Conservation (phyloP, 805 yeast species). For the Saccharomycodes ludwigii region DNA sequence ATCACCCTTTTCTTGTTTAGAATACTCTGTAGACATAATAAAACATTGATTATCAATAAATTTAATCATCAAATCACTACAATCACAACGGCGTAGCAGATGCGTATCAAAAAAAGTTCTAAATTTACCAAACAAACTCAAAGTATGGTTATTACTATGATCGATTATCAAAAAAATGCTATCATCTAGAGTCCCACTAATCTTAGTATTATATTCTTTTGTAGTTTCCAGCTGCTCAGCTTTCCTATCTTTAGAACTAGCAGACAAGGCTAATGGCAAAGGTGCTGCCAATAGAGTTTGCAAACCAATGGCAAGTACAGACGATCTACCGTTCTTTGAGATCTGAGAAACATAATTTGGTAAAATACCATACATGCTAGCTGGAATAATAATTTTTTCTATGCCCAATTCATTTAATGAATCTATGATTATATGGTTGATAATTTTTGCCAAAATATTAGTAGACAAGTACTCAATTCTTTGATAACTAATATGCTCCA, state of each 20-base stretch:
- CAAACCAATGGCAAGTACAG: too few relatives aligned
- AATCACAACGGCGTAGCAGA: conserved; percentile 1
- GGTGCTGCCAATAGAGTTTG: too few relatives aligned
- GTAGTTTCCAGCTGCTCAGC: conserved; percentile 2
- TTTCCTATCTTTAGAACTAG: too few relatives aligned
- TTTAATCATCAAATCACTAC: conserved; percentile 1
- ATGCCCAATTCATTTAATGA: conserved; percentile 22
- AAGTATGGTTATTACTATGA: not conserved
- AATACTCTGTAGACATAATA: not conserved
- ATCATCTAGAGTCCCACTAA: not conserved
- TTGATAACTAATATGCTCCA: conserved; percentile 23
- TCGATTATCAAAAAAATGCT: not conserved
- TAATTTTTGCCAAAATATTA: conserved; percentile 21
- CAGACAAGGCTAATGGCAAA: too few relatives aligned
- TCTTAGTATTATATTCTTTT: not conserved
- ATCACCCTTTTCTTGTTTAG: not conserved
- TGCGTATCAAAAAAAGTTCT: conserved; percentile 4
- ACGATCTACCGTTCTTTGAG: too few relatives aligned
- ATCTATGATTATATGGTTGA: conserved; percentile 25
- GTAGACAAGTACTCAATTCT: conserved; percentile 20
- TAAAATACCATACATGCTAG: conserved; percentile 10
- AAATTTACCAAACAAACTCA: conserved; percentile 5
- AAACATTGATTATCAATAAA: conserved; percentile 4
- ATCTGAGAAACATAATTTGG: conserved; percentile 8
- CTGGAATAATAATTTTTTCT: conserved; percentile 16